These are phyloP conservation scores for Coniochaeta sp. DNA, from an alignment of 2,329 filamentous ascomycete species.

Conservation along the genomic window DNA sequence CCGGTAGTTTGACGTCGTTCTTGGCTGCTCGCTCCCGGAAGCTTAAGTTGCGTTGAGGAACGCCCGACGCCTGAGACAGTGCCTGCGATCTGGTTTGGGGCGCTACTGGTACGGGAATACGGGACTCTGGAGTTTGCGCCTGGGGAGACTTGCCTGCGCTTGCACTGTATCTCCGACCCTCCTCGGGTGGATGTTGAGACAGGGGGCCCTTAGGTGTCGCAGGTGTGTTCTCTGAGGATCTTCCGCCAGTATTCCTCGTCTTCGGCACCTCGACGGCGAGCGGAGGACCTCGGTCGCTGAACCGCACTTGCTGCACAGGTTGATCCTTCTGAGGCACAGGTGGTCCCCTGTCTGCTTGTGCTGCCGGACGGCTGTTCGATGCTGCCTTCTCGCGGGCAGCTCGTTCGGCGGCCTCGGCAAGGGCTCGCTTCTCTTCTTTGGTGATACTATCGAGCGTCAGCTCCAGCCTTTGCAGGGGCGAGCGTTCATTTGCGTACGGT, in stretches of 20 bases:
- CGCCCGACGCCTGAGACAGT: conserved; percentile 10
- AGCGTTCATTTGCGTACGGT: conserved; percentile 72
- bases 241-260: conserved; percentile 10
- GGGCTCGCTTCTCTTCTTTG: conserved; percentile 88
- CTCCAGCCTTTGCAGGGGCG: conserved; percentile 89
- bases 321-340: neutral
- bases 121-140: conserved; percentile 14
- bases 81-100: conserved; percentile 15
- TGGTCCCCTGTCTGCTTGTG: conserved; percentile 6
- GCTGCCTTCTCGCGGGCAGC: conserved; percentile 50
- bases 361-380: conserved; percentile 12
- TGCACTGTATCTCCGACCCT: conserved; percentile 17
- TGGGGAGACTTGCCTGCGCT: conserved; percentile 19
- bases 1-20: conserved; percentile 30
- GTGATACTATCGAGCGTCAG: conserved; percentile 85
- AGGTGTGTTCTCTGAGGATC: conserved; percentile 14
- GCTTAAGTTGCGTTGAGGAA: conserved; percentile 47
- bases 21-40: conserved; percentile 50
- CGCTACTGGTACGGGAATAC: conserved; percentile 16
- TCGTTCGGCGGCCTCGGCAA: conserved; percentile 74
- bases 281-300: conserved; percentile 17
- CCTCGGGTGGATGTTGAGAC: conserved; percentile 24
- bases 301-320: conserved; percentile 21
- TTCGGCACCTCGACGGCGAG: conserved; percentile 10
- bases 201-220: conserved; percentile 18